Conservation (phyloP, 257 asterid species). For the Anisodus tanguticus region DNA sequence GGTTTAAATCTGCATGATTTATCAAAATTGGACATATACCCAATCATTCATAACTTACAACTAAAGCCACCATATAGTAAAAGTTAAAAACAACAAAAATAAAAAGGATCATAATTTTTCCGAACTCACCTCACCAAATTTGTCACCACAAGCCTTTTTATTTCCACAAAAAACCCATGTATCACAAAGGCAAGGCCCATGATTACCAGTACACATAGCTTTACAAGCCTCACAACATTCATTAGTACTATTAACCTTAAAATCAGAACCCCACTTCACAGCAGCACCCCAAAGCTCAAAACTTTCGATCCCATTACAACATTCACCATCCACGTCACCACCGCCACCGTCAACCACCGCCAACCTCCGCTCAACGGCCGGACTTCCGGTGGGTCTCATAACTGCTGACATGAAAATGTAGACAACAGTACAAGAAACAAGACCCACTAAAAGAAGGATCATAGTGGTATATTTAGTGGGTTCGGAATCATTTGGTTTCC, state of each 20-base stretch:
- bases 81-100: too few species aligned
- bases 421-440: constrained; percentile 65
- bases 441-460: constrained; percentile 72
- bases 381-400: constrained; percentile 40
- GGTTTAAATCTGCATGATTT: too few species aligned
- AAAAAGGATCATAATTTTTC: not conserved
- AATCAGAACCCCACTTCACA: constrained; percentile 93
- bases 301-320: constrained; percentile 75
- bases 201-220: constrained; percentile 74
- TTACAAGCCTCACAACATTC: constrained; percentile 82
- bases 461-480: constrained; percentile 61
- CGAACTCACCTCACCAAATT: constrained; percentile 69
- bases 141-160: constrained; percentile 70
- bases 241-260: constrained; percentile 74
- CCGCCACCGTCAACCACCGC: constrained; percentile 21
- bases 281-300: constrained; percentile 95
- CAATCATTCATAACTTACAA: too few species aligned
- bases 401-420: constrained; percentile 70
- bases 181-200: constrained; percentile 94
- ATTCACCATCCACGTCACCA: constrained; percentile 42
- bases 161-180: constrained; percentile 95
- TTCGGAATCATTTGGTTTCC: constrained; percentile 69
- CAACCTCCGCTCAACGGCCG: constrained; percentile 41
- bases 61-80: too few species aligned
- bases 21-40: too few species aligned